Percentiles rank a stretch among this genome's conserved stretches.
phyloP scores from a whole-genome alignment of 495 filamentous ascomycete genomes.

The Cryomyces antarcticus region DNA sequence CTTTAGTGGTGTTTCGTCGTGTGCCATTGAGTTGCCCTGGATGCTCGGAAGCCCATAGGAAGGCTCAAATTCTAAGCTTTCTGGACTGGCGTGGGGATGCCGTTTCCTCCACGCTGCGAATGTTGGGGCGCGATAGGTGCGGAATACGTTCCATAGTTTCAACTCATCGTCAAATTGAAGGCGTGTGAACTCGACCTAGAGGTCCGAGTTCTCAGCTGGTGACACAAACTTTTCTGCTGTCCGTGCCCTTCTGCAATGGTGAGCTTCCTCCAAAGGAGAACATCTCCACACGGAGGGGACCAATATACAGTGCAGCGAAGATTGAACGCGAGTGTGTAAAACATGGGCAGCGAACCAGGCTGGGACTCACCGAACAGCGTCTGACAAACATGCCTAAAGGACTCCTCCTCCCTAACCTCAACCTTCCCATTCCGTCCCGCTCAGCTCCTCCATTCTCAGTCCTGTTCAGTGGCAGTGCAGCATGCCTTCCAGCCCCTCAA shows the following conservation, averaged over 20 bases:
- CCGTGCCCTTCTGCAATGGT: constrained; percentile 2
- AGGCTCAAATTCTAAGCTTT: neutral
- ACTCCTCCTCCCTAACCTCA: too few relatives aligned
- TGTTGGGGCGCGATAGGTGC: constrained; percentile 58
- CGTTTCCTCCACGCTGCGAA: constrained; percentile 42
- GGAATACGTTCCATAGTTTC: constrained; percentile 60
- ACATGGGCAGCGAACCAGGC: too few relatives aligned
- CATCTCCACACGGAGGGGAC: too few relatives aligned
- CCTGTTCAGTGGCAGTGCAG: neutral
- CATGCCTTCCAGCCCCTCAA: constrained; percentile 11
- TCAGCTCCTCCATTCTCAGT: too few relatives aligned
- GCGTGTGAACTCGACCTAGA: constrained; percentile 18
- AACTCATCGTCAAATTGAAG: constrained; percentile 59
- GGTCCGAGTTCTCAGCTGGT: neutral
- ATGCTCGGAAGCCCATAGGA: neutral
- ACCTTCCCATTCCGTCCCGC: too few relatives aligned
- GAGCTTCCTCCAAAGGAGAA: neutral
- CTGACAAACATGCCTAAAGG: too few relatives aligned
- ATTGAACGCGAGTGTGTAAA: too few relatives aligned
- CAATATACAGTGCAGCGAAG: too few relatives aligned
- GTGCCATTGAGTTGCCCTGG: neutral
- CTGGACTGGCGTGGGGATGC: constrained; percentile 5
- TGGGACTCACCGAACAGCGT: too few relatives aligned
- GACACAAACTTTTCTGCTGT: neutral
- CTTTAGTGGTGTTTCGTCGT: neutral